phyloP scores from a whole-genome alignment of 1,284 basidiomycete genomes.

The Phenoliferia sp. region DNA sequence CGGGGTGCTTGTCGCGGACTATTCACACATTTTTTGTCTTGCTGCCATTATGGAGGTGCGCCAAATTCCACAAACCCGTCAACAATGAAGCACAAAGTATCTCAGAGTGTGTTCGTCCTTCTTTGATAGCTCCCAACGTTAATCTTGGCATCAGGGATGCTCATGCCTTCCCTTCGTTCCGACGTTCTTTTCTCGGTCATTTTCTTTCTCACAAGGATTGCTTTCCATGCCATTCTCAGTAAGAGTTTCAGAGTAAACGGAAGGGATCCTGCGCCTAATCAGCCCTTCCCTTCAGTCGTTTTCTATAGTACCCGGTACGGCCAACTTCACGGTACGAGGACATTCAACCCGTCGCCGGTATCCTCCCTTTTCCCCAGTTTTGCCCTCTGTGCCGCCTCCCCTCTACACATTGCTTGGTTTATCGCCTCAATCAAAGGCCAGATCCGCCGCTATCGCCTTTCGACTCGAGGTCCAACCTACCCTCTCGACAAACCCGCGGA shows the following conservation, averaged over 20 bases:
- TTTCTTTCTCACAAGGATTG: conserved; percentile 56
- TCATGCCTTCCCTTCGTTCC: conserved; percentile 50
- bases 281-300: background rate
- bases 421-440: background rate
- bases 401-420: conserved; percentile 14
- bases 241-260: background rate
- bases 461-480: too few species aligned
- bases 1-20: conserved; percentile 38
- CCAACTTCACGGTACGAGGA: background rate
- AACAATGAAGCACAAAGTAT: too few species aligned
- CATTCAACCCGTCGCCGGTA: background rate
- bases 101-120: too few species aligned
- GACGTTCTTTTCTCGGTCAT: conserved; percentile 52
- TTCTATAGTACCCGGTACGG: conserved; percentile 4
- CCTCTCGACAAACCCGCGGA: background rate
- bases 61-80: background rate
- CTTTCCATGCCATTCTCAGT: conserved; percentile 48
- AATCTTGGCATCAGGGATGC: conserved; percentile 51
- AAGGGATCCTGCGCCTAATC: background rate
- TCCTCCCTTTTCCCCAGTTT: background rate
- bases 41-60: conserved; percentile 51
- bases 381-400: conserved; percentile 3
- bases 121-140: conserved; percentile 54
- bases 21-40: conserved; percentile 52
- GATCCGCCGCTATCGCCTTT: too few species aligned